These are phyloP conservation scores for Quercus mongolica DNA, from an alignment of 306 rosid genomes.

Conservation along the genomic window DNA sequence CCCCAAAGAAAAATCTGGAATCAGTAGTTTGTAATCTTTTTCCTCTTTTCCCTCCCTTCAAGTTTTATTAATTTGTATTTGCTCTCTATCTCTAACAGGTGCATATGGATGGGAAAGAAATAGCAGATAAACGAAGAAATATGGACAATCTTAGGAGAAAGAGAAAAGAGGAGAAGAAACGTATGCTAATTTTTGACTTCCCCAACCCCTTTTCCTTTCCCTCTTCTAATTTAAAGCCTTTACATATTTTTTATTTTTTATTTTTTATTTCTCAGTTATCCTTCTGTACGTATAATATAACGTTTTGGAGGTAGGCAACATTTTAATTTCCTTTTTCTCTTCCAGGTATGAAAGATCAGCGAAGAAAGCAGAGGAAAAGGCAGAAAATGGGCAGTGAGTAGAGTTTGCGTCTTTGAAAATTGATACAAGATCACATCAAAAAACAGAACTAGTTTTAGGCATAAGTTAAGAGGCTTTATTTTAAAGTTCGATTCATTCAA, in stretches of 20 bases:
- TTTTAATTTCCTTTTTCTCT: constrained; percentile 6
- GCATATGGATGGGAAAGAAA: constrained; percentile 57
- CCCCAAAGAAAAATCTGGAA: neutral
- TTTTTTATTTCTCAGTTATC: neutral
- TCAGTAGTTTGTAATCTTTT: neutral
- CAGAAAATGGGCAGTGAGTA: constrained; percentile 18
- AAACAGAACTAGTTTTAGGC: neutral
- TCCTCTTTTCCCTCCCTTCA: neutral
- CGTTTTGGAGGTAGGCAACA: neutral
- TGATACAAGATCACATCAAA: neutral
- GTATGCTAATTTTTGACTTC: constrained; percentile 24
- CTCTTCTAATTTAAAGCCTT: neutral
- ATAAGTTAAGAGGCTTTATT: neutral
- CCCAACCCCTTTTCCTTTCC: neutral
- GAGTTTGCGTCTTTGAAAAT: neutral
- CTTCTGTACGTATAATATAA: neutral
- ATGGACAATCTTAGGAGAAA: constrained; percentile 49
- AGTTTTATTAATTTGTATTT: neutral
- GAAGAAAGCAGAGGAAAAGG: constrained; percentile 61
- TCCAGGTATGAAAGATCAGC: constrained; percentile 72
- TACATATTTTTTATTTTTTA: neutral
- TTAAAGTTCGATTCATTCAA: neutral
- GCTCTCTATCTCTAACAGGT: constrained; percentile 40
- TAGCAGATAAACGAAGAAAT: constrained; percentile 47
- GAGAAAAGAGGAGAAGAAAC: constrained; percentile 79